These are phyloP conservation scores for Ophiorrhiza pumila DNA, from an alignment of 257 asterid genomes.

Conservation along the genomic window DNA sequence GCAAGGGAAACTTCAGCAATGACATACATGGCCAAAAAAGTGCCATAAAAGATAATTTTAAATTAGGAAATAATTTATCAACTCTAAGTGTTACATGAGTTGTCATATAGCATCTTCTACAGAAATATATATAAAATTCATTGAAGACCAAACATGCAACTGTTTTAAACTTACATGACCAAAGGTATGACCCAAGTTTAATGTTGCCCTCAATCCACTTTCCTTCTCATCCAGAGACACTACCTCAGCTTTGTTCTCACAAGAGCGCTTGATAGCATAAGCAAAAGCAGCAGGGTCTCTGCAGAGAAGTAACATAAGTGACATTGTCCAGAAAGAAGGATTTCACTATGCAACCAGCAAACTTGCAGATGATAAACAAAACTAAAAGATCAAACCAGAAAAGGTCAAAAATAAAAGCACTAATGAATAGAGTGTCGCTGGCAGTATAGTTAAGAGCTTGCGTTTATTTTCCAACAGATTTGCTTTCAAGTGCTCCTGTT, in stretches of 20 bases:
- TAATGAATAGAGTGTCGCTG: neutral
- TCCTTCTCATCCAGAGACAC: conserved; percentile 97
- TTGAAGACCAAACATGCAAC: neutral
- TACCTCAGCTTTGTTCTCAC: conserved; percentile 97
- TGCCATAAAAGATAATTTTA: neutral
- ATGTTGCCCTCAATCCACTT: conserved; percentile 89
- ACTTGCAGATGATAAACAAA: neutral
- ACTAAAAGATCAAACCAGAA: neutral
- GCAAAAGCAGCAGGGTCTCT: conserved; percentile 83
- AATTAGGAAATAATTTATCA: neutral
- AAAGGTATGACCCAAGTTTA: conserved; percentile 98
- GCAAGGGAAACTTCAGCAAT: neutral
- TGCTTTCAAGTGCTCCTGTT: neutral
- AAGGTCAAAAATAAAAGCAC: neutral
- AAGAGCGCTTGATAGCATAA: conserved; percentile 95
- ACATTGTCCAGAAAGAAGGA: neutral
- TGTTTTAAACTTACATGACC: conserved; percentile 67
- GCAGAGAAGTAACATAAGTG: conserved; percentile 22
- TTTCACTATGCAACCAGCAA: neutral
- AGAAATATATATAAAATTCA: neutral
- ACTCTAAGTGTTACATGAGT: neutral
- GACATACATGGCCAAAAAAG: neutral
- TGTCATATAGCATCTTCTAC: neutral
- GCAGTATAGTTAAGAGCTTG: neutral
- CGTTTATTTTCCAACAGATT: neutral